Conservation (phyloP, 1,139 yeast species). For the Debaryomycetaceae sp. region DNA sequence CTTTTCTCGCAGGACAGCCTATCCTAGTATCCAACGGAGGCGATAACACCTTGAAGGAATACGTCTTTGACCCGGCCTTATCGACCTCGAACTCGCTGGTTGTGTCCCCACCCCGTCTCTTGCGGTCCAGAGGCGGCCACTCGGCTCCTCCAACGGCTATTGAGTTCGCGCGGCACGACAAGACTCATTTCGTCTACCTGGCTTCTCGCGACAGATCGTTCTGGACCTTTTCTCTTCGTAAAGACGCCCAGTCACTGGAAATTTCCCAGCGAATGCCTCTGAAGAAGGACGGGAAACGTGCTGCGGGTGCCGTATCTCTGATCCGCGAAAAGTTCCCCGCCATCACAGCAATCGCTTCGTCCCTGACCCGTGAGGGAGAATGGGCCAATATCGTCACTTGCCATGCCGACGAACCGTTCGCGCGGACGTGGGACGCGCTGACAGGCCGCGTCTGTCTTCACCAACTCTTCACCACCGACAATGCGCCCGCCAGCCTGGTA, state of each 20-base stretch:
- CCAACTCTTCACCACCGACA: slow-evolving; percentile 62
- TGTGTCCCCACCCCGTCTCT: slow-evolving; percentile 80
- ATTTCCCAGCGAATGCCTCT: slow-evolving; percentile 69
- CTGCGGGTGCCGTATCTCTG: slow-evolving; percentile 39
- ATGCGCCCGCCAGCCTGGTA: slow-evolving; percentile 70
- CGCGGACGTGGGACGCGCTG: slow-evolving; percentile 88
- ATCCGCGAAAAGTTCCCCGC: slow-evolving; percentile 66
- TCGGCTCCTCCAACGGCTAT: slow-evolving; percentile 80
- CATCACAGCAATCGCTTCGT: slow-evolving; percentile 61
- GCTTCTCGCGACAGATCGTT: slow-evolving; percentile 81
- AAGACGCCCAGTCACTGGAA: slow-evolving; percentile 95
- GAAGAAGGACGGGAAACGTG: slow-evolving; percentile 41
- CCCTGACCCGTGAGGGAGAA: slow-evolving; percentile 71
- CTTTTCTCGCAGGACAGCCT: slow-evolving; percentile 86
- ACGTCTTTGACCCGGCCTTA: slow-evolving; percentile 84
- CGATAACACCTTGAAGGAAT: slow-evolving; percentile 83
- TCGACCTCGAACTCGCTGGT: slow-evolving; percentile 55
- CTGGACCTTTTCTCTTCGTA: slow-evolving; percentile 87
- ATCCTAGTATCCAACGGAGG: slow-evolving; percentile 86
- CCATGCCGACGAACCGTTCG: slow-evolving; percentile 74
- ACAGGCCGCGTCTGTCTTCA: slow-evolving; percentile 74
- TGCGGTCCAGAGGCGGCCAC: slow-evolving; percentile 95
- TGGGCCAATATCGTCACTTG: slow-evolving; percentile 96
- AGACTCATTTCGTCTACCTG: slow-evolving; percentile 75
- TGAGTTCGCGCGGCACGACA: slow-evolving; percentile 64